phyloP scores from a whole-genome alignment of 306 rosid genomes.

The Ammopiptanthus mongolicus region DNA sequence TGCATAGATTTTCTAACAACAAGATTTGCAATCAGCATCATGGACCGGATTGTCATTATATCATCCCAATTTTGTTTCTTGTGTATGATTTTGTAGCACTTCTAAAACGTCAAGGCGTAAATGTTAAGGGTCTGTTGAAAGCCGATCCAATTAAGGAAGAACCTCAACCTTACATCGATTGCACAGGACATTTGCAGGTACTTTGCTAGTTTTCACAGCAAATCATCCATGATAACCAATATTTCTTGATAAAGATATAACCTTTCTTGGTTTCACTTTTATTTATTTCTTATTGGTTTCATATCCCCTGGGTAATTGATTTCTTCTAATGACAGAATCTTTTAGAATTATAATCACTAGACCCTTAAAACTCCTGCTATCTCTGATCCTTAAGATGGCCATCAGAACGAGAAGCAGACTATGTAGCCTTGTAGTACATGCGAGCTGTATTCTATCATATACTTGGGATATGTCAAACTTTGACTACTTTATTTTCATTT shows the following conservation, averaged over 20 bases:
- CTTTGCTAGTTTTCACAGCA: conserved; percentile 1
- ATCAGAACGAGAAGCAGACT: conserved; percentile 19
- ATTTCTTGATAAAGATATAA: not conserved
- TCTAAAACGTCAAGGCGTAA: conserved; percentile 84
- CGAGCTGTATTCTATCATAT: conserved; percentile 1
- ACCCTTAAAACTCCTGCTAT: not conserved
- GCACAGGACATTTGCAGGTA: conserved; percentile 92
- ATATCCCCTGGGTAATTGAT: not conserved
- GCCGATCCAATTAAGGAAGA: conserved; percentile 89
- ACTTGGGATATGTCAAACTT: not conserved
- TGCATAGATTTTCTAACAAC: not conserved
- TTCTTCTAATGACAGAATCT: not conserved
- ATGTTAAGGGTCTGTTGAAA: conserved; percentile 85
- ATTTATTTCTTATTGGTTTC: not conserved
- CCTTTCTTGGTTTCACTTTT: not conserved
- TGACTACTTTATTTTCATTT: not conserved
- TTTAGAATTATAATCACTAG: not conserved
- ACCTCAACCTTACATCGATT: conserved; percentile 87
- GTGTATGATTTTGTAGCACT: conserved; percentile 54
- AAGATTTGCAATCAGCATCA: not conserved
- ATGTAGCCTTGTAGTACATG: not conserved
- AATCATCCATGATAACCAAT: conserved; percentile 7
- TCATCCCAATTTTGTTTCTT: conserved; percentile 2
- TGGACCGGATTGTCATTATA: not conserved
- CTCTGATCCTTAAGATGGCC: not conserved